Percentiles rank a stretch among this genome's conserved stretches.
These are phyloP conservation scores for Blastobotrys apis DNA, from an alignment of 1,139 yeast species.

Conservation along the genomic window DNA sequence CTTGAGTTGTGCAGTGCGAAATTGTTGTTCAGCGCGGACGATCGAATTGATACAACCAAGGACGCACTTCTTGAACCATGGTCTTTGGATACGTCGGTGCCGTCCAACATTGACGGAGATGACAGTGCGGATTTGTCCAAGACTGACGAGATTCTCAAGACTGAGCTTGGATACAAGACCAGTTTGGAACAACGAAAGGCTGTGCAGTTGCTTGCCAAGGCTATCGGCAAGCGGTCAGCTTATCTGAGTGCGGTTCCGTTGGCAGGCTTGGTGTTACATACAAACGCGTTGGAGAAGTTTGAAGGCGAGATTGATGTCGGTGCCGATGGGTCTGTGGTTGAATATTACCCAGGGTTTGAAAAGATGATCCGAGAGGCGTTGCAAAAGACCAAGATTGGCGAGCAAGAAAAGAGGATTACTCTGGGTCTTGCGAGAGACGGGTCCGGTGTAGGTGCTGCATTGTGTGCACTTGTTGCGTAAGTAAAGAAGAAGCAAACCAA, in stretches of 20 bases:
- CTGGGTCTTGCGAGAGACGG: slow-evolving; percentile 88
- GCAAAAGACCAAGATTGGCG: slow-evolving; percentile 50
- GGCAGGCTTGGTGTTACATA: slow-evolving; percentile 66
- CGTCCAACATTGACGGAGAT: slow-evolving; percentile 80
- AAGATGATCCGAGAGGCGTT: slow-evolving; percentile 72
- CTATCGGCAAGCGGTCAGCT: slow-evolving; percentile 82
- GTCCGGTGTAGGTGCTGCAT: slow-evolving; percentile 93
- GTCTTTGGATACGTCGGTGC: slow-evolving; percentile 74
- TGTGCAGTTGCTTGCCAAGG: slow-evolving; percentile 67
- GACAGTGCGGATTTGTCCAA: slow-evolving; percentile 64
- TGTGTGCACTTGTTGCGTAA: slow-evolving; percentile 57
- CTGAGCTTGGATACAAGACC: slow-evolving; percentile 47
- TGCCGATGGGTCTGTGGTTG: slow-evolving; percentile 91
- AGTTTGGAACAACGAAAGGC: slow-evolving; percentile 69
- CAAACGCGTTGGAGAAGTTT: slow-evolving; percentile 47
- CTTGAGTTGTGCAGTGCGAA: slow-evolving; percentile 60
- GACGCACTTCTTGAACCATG: slow-evolving; percentile 63
- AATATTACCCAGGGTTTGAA: slow-evolving; percentile 85
- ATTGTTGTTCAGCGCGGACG: slow-evolving; percentile 42
- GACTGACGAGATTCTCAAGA: slow-evolving; percentile 46
- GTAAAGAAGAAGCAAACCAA: not conserved
- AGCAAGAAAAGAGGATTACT: slow-evolving; percentile 63
- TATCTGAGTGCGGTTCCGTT: slow-evolving; percentile 81
- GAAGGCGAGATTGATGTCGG: slow-evolving; percentile 79
- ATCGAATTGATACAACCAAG: slow-evolving; percentile 28